Percentiles rank a stretch among this genome's conserved stretches.
Evolutionary conservation across 1,284 basidiomycete genomes (phyloP).

Genomic region (Schizophyllum amplum): DNA sequence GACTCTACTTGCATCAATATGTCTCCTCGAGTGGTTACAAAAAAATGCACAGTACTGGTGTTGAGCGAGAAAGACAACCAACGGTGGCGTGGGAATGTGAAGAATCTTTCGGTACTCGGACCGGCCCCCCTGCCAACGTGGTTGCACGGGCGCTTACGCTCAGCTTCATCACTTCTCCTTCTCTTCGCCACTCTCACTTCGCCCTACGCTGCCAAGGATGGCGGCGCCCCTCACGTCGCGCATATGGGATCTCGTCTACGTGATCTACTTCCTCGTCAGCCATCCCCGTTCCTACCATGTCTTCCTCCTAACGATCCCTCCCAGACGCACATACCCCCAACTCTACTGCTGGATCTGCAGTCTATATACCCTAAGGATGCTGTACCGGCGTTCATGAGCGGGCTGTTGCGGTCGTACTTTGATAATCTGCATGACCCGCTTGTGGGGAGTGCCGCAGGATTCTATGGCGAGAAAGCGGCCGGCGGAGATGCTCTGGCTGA

Average conservation of each 20-base stretch:
- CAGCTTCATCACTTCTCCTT: too few species aligned
- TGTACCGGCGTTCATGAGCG: conserved; percentile 37
- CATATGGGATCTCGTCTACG: conserved; percentile 58
- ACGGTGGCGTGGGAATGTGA: too few species aligned
- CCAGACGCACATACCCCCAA: conserved; percentile 57
- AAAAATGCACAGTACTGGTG: too few species aligned
- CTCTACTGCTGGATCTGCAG: conserved; percentile 63
- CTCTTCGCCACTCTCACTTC: neutral
- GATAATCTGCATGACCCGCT: conserved; percentile 54
- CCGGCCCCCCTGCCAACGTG: too few species aligned
- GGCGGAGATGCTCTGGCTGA: conserved; percentile 49
- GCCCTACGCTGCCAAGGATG: neutral
- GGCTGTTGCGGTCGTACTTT: conserved; percentile 39
- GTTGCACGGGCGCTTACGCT: too few species aligned
- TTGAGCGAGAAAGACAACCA: too few species aligned
- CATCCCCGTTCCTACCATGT: neutral
- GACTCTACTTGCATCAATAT: too few species aligned
- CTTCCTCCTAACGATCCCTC: neutral
- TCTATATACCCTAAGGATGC: conserved; percentile 47
- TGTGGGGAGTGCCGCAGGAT: conserved; percentile 43
- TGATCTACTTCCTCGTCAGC: conserved; percentile 53
- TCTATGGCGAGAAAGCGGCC: conserved; percentile 24
- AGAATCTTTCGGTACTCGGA: too few species aligned
- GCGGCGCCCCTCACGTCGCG: conserved; percentile 36
- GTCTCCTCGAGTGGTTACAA: too few species aligned